These are phyloP conservation scores for Wallacemonas sp. DNA, from an alignment of 208 protist genomes.

Conservation along the genomic window DNA sequence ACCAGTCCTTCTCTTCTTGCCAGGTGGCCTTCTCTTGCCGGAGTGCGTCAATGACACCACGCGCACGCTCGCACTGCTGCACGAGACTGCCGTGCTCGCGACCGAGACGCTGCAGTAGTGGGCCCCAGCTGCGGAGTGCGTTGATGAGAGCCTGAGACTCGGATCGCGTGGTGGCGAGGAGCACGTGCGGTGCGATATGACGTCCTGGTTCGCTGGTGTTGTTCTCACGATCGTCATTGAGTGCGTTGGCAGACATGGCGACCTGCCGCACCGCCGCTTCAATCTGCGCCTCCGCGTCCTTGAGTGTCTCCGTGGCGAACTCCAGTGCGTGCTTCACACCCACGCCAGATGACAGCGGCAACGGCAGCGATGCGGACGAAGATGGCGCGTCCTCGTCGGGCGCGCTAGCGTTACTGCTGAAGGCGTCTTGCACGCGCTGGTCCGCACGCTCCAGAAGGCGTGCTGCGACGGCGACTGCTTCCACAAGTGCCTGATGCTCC, in stretches of 20 bases:
- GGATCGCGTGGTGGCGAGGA: not conserved
- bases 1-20: conserved; percentile 8
- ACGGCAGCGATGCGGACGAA: no score
- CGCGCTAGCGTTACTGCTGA: not conserved
- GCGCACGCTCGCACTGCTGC: not conserved
- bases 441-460: not conserved
- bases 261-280: conserved; percentile 9
- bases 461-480: not conserved
- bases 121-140: not conserved
- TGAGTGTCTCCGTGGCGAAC: not conserved
- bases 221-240: not conserved
- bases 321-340: not conserved
- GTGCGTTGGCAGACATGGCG: not conserved
- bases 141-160: not conserved
- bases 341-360: not conserved
- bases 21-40: conserved; percentile 8
- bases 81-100: not conserved
- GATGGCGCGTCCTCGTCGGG: no score
- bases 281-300: not conserved
- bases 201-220: not conserved
- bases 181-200: not conserved
- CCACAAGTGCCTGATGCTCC: not conserved
- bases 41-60: not conserved
- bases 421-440: not conserved
- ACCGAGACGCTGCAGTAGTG: not conserved